Conservation (phyloP, 1,139 yeast genomes). For the Hansenula sp. region DNA sequence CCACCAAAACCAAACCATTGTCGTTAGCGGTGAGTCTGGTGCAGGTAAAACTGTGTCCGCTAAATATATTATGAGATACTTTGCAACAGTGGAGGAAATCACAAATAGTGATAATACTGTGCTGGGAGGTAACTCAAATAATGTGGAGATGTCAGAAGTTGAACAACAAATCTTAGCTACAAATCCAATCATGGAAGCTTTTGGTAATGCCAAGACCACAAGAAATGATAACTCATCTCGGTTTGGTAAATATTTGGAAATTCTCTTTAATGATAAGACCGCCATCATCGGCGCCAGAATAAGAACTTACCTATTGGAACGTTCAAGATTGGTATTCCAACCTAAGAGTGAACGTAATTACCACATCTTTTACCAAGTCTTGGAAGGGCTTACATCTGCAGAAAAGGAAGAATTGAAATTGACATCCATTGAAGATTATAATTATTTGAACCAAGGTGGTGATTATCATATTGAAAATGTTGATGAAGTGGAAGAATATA, state of each 20-base stretch:
- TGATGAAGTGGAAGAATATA: slow-evolving; percentile 78
- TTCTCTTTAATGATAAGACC: slow-evolving; percentile 68
- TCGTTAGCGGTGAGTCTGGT: slow-evolving; percentile 97
- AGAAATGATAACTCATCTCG: slow-evolving; percentile 97
- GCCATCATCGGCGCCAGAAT: slow-evolving; percentile 92
- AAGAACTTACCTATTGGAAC: slow-evolving; percentile 86
- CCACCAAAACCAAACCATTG: slow-evolving; percentile 85
- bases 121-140: slow-evolving; percentile 26
- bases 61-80: slow-evolving; percentile 94
- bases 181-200: slow-evolving; percentile 97
- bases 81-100: slow-evolving; percentile 87
- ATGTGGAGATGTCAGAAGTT: slow-evolving; percentile 80
- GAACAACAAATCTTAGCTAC: slow-evolving; percentile 96
- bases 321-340: slow-evolving; percentile 92
- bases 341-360: slow-evolving; percentile 87
- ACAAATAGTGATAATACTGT: slow-evolving; percentile 29
- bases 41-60: slow-evolving; percentile 99
- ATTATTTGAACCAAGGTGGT: slow-evolving; percentile 91
- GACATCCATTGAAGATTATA: slow-evolving; percentile 62
- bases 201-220: slow-evolving; percentile 97
- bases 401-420: slow-evolving; percentile 59
- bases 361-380: slow-evolving; percentile 89
- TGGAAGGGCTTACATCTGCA: slow-evolving; percentile 69
- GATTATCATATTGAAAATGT: slow-evolving; percentile 62
- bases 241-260: slow-evolving; percentile 94